Evolutionary conservation across 2,329 filamentous ascomycete species (phyloP).

Genomic region (Ceratocystiopsis minuta): DNA sequence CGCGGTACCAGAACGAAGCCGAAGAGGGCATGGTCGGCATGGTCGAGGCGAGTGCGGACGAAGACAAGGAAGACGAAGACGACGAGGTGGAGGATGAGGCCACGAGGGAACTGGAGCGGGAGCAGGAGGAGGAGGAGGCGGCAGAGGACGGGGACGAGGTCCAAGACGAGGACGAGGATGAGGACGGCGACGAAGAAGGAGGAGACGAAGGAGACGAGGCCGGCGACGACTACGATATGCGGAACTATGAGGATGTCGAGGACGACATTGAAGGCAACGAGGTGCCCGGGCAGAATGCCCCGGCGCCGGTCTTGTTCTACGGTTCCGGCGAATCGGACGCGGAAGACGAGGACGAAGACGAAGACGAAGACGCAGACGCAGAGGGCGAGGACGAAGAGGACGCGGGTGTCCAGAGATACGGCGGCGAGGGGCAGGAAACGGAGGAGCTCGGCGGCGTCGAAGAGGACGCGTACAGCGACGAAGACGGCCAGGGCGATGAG

Average conservation of each 20-base stretch:
- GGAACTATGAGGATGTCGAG: constrained; percentile 15
- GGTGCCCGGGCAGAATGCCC: no score
- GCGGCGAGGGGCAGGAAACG: constrained; percentile 10
- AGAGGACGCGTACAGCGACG: background rate
- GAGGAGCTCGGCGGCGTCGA: constrained; percentile 1
- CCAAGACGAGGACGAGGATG: constrained; percentile 12
- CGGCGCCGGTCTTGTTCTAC: no score
- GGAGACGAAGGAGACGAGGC: constrained; percentile 6
- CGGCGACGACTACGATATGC: constrained; percentile 15
- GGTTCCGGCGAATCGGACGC: background rate
- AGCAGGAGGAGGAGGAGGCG: constrained; percentile 2
- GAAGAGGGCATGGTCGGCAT: constrained; percentile 14
- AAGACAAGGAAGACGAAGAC: constrained; percentile 8
- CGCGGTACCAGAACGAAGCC: constrained; percentile 13
- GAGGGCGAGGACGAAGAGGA: constrained; percentile 8
- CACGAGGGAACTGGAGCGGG: constrained; percentile 2
- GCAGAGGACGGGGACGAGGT: constrained; percentile 6
- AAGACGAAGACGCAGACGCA: constrained; percentile 8
- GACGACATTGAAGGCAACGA: constrained; percentile 11
- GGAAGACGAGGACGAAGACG: constrained; percentile 8
- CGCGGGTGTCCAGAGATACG: constrained; percentile 12
- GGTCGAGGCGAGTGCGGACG: constrained; percentile 7
- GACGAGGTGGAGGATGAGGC: constrained; percentile 4
- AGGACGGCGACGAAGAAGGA: constrained; percentile 13
- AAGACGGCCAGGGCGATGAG: background rate